Evolutionary conservation across 441 rosid genomes (phyloP).

Genomic region (Macaranga tanarius): DNA sequence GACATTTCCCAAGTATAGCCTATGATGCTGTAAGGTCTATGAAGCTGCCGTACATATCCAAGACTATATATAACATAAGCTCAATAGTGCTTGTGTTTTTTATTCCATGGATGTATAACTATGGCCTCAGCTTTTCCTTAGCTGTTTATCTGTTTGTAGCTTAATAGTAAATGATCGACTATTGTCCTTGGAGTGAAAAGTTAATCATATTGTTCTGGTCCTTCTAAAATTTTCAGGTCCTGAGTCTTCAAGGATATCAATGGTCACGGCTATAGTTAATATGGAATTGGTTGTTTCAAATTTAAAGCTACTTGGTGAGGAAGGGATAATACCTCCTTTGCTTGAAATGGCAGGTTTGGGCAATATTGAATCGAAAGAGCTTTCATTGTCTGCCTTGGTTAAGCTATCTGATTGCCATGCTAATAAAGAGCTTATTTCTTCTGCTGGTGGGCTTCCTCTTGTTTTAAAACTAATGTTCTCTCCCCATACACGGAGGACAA

Average conservation of each 20-base stretch:
- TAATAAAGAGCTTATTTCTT: constrained; percentile 53
- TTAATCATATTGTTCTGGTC: constrained; percentile 10
- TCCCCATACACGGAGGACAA: constrained; percentile 29
- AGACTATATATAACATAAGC: not conserved
- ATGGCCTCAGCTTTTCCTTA: not conserved
- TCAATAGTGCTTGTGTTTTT: not conserved
- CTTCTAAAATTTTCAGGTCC: constrained; percentile 44
- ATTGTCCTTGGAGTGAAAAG: constrained; percentile 2
- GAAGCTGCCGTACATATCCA: not conserved
- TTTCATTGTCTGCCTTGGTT: constrained; percentile 46
- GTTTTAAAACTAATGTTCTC: constrained; percentile 41
- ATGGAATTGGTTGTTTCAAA: constrained; percentile 56
- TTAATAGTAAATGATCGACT: not conserved
- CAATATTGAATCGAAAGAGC: constrained; percentile 45
- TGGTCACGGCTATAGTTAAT: constrained; percentile 44
- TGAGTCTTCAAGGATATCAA: constrained; percentile 42
- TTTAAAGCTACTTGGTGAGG: constrained; percentile 51
- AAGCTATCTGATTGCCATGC: constrained; percentile 42
- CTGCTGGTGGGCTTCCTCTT: constrained; percentile 52
- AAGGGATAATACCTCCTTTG: constrained; percentile 55
- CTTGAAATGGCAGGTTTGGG: constrained; percentile 50
- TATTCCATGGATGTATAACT: not conserved
- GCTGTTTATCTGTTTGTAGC: constrained; percentile 2
- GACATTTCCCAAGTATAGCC: not conserved
- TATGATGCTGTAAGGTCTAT: not conserved